Evolutionary conservation across 1,284 basidiomycete species (phyloP).

Genomic region (Apiotrichum domesticum): DNA sequence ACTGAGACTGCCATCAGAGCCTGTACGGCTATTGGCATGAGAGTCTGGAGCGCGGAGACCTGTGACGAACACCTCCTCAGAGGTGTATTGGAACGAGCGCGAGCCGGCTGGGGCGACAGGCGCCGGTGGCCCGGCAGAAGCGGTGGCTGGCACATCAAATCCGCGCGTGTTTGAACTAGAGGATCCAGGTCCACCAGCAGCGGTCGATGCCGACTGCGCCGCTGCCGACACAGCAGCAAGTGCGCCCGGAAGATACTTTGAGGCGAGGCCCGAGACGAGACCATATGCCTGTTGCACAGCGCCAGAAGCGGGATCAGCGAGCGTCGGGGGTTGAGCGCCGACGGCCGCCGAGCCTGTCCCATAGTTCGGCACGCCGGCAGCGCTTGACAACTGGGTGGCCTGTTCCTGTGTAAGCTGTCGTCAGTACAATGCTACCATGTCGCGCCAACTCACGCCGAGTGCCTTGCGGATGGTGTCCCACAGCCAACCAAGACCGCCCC

Average conservation of each 20-base stretch:
- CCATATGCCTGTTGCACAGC: slow-evolving; percentile 37
- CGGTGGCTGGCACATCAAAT: slow-evolving; percentile 8
- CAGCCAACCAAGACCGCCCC: slow-evolving; percentile 28
- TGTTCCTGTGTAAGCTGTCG: slow-evolving; percentile 11
- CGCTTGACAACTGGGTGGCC: slow-evolving; percentile 5
- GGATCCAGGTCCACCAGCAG: neutral
- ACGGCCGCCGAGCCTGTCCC: slow-evolving; percentile 1
- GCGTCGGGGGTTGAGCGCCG: slow-evolving; percentile 33
- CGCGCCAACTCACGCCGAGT: slow-evolving; percentile 31
- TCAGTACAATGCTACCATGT: too few species aligned
- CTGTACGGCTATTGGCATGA: neutral
- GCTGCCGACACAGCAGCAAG: slow-evolving; percentile 36
- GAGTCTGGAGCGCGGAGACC: neutral
- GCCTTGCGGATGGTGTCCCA: slow-evolving; percentile 36
- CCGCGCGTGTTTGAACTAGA: slow-evolving; percentile 5
- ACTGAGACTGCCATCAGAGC: slow-evolving; percentile 7
- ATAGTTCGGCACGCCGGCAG: neutral
- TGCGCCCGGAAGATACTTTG: slow-evolving; percentile 40
- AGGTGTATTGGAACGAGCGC: slow-evolving; percentile 5
- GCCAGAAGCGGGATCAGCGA: slow-evolving; percentile 42
- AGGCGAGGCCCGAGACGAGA: slow-evolving; percentile 14
- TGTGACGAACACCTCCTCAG: slow-evolving; percentile 4
- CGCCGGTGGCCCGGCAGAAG: neutral
- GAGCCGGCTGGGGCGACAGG: neutral
- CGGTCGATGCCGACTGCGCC: slow-evolving; percentile 3